Conservation (phyloP, 805 yeast genomes). For the Cyberlindnera mycetangii region DNA sequence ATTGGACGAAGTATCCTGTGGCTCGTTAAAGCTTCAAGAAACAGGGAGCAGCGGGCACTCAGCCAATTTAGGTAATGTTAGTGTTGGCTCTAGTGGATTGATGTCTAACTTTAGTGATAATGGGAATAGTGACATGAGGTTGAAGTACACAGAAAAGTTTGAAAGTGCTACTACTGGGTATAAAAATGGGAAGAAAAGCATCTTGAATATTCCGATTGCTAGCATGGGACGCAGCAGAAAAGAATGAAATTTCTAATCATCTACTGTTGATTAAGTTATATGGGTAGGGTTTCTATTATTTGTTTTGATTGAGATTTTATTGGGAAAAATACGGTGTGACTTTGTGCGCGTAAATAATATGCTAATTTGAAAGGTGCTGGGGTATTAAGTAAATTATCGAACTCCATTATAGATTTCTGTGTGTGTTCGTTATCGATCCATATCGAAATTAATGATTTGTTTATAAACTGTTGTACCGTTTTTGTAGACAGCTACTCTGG, state of each 20-base stretch:
- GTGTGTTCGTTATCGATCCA: no score
- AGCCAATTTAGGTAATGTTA: neutral
- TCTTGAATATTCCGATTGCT: slow-evolving; percentile 25
- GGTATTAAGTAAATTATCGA: no score
- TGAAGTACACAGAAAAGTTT: slow-evolving; percentile 13
- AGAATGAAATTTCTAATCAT: slow-evolving; percentile 8
- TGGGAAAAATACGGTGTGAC: no score
- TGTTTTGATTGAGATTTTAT: neutral
- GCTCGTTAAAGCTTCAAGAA: neutral
- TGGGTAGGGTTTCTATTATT: neutral
- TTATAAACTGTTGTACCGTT: no score
- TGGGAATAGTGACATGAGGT: slow-evolving; percentile 11
- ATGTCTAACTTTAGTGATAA: slow-evolving; percentile 9
- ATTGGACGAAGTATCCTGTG: neutral
- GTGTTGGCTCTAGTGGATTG: slow-evolving; percentile 1
- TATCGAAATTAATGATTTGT: no score
- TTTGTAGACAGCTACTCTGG: no score
- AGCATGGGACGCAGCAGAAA: slow-evolving; percentile 21
- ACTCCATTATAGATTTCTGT: no score
- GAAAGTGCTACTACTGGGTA: slow-evolving; percentile 11
- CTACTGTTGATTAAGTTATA: neutral
- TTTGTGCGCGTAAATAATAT: no score
- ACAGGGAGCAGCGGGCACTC: neutral
- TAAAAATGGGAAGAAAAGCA: slow-evolving; percentile 13
- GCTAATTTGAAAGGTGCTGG: no score